Conservation (phyloP, 2,329 filamentous ascomycete genomes). For the Juglanconis sp. region DNA sequence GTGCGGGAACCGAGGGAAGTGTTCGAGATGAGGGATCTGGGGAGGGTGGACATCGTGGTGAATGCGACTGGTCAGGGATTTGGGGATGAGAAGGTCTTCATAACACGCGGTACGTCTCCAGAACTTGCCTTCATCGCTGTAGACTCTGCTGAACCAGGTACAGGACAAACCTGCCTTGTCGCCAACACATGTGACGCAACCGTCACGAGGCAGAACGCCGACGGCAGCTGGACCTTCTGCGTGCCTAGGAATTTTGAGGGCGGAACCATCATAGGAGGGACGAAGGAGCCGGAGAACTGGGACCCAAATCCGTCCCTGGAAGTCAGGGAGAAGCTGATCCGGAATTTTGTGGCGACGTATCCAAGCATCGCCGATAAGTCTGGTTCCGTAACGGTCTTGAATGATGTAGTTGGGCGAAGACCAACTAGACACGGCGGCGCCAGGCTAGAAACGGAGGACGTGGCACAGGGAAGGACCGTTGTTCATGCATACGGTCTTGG, state of each 20-base stretch:
- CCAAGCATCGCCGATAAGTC: constrained; percentile 28
- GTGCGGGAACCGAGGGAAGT: constrained; percentile 36
- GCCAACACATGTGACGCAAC: constrained; percentile 35
- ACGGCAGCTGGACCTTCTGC: constrained; percentile 61
- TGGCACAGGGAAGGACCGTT: constrained; percentile 25
- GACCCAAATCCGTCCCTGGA: constrained; percentile 44
- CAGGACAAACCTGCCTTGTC: constrained; percentile 46
- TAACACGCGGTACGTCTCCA: constrained; percentile 36
- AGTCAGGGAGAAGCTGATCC: constrained; percentile 45
- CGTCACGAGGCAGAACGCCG: constrained; percentile 59
- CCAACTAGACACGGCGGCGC: constrained; percentile 29
- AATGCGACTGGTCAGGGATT: constrained; percentile 47
- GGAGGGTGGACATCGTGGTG: constrained; percentile 32
- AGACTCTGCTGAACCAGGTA: neutral
- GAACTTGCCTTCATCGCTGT: neutral
- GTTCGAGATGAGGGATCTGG: constrained; percentile 31
- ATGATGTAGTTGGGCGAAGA: constrained; percentile 28
- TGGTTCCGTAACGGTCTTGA: constrained; percentile 23
- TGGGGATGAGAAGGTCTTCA: constrained; percentile 36
- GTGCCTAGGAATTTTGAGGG: constrained; percentile 60
- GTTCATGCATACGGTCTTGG: constrained; percentile 50
- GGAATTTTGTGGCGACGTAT: constrained; percentile 32
- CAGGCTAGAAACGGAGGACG: constrained; percentile 41
- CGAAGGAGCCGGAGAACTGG: constrained; percentile 59
- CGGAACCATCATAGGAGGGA: constrained; percentile 65